Conservation (phyloP, 805 yeast genomes). For the Wickerhamiella brachini region DNA sequence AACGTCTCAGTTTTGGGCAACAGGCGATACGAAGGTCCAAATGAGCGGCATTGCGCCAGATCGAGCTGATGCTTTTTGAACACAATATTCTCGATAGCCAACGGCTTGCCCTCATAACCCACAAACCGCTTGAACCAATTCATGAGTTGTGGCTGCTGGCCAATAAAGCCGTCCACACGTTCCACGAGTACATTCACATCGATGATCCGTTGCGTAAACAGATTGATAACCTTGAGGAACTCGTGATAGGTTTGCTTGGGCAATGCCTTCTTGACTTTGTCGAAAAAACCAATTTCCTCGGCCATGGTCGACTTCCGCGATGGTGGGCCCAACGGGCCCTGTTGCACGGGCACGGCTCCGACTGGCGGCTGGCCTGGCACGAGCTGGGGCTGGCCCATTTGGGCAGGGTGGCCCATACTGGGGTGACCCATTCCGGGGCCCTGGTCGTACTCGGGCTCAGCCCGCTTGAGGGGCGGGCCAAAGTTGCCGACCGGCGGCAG, state of each 20-base stretch:
- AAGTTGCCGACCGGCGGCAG: constrained; percentile 84
- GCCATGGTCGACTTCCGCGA: constrained; percentile 43
- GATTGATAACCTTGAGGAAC: constrained; percentile 73
- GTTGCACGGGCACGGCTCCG: neutral
- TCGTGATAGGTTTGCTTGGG: constrained; percentile 86
- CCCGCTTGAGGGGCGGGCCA: constrained; percentile 34
- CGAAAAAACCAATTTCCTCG: constrained; percentile 84
- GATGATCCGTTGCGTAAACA: constrained; percentile 82
- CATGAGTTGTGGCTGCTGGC: constrained; percentile 62
- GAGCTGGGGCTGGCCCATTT: neutral
- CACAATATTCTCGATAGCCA: constrained; percentile 71
- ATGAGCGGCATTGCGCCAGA: constrained; percentile 77
- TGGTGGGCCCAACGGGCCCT: constrained; percentile 29
- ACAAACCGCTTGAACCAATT: constrained; percentile 90
- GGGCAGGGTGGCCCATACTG: constrained; percentile 1
- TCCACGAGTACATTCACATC: constrained; percentile 71
- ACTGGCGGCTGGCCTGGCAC: neutral
- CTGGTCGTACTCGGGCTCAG: neutral
- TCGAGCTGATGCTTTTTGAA: constrained; percentile 88
- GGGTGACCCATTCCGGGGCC: neutral
- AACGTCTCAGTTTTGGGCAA: constrained; percentile 87
- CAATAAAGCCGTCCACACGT: constrained; percentile 74
- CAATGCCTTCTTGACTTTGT: constrained; percentile 75
- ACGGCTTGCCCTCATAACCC: constrained; percentile 74
- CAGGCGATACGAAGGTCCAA: constrained; percentile 88